Evolutionary conservation across 805 yeast genomes (phyloP), one percentile per base, ranked within the genome.

Genomic region (Komagataella kurtzmanii): DNA sequence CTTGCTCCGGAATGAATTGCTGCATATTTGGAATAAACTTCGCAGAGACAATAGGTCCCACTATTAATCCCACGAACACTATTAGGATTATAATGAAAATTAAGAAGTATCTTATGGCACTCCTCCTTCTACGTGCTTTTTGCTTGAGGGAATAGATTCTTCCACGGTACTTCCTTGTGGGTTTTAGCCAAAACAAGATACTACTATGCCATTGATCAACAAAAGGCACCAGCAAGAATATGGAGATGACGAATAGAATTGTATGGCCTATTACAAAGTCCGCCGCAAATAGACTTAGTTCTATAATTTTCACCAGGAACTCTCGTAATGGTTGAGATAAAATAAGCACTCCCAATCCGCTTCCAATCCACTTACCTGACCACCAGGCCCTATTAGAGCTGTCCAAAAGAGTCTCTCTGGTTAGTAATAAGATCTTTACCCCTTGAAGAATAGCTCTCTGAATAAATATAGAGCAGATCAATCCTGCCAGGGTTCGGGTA

Each of bases 151-250:
- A 65, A 54, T 67, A 68, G 8, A 81, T 65, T 6, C 69, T 70
- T 3, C 65, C 67, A 3, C 68, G 58, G 51, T 72, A 63, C 36
- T 61, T 60, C 17, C 61, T 61, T 2, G 67, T 62, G 3, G 77
- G 73, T 50, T 64, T 69, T 17, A 74, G 57, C 81, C 81, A 77
- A 62, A 75, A 70, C 40, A 77, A 58, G 72, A 76, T 68, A 43
- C 70, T 58, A 1, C 79, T 66, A 57, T 77, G 81, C 70, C 73
- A 67, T 52, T 63, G 69, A 55, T 77, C 81, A 46, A 71, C 58
- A 52, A 65, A 73, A 8, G 81, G 81, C 10, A 76, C 55, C 24
- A 74, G 60, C 36, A 75, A 57, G 1, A 70, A 17, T 1, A 78
- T 78, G 7, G 68, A 60, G 57, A 76, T 57, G 3, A 62, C 53